Conservation (phyloP, 2,329 filamentous ascomycete genomes). For the Fusarium sp. region DNA sequence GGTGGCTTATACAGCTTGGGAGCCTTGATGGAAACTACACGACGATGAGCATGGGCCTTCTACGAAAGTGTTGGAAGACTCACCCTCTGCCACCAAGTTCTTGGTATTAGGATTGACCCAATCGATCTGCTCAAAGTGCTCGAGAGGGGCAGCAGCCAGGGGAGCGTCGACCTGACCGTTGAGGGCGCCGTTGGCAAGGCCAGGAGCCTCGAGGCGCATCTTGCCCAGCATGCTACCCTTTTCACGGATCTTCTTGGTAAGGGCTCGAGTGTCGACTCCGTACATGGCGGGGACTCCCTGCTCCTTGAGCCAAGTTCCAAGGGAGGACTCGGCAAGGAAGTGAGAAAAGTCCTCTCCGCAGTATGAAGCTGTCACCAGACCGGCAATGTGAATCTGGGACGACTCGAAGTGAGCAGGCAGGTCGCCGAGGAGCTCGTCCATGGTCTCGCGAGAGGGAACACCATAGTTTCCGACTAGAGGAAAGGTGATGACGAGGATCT, state of each 20-base stretch:
- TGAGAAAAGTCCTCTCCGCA: conserved; percentile 96
- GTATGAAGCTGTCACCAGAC: conserved; percentile 91
- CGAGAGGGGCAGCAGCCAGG: conserved; percentile 44
- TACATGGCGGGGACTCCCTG: conserved; percentile 94
- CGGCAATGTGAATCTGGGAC: conserved; percentile 91
- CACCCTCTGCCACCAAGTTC: conserved; percentile 95
- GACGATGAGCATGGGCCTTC: conserved; percentile 54
- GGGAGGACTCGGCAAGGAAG: conserved; percentile 88
- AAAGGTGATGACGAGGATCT: conserved; percentile 97
- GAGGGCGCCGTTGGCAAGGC: conserved; percentile 58
- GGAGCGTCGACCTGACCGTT: conserved; percentile 47
- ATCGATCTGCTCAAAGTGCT: conserved; percentile 80
- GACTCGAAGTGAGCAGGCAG: conserved; percentile 95
- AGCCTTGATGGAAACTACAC: conserved; percentile 85
- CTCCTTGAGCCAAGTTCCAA: conserved; percentile 96
- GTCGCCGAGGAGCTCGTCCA: conserved; percentile 86
- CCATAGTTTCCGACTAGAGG: conserved; percentile 97
- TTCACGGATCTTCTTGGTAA: conserved; percentile 94
- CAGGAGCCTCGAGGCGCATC: conserved; percentile 77
- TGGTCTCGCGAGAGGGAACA: conserved; percentile 86
- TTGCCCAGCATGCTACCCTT: conserved; percentile 97
- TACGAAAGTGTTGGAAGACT: conserved; percentile 55
- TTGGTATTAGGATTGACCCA: conserved; percentile 94
- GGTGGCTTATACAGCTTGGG: conserved; percentile 88
- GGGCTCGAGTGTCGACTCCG: conserved; percentile 90